Evolutionary conservation across 163 green algal species (phyloP).

Genomic region (Chlorella variabilis): DNA sequence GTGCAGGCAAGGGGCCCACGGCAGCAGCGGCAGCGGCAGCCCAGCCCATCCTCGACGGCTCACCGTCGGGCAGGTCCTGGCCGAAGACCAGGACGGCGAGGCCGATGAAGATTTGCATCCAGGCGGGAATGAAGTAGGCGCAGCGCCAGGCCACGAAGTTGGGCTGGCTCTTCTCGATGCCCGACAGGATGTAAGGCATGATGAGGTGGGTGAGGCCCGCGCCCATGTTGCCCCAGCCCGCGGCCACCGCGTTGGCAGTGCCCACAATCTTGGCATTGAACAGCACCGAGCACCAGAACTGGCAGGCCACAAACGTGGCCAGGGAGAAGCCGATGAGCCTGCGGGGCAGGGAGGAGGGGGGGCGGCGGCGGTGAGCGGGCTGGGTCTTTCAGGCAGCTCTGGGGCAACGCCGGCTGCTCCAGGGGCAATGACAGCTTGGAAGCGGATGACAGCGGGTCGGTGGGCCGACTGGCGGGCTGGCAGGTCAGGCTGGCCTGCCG

Average conservation of each 20-base stretch:
- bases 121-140: slow-evolving; percentile 91
- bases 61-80: slow-evolving; percentile 78
- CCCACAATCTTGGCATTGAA: slow-evolving; percentile 90
- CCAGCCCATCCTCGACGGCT: not conserved
- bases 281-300: slow-evolving; percentile 92
- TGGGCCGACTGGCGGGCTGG: too few species aligned
- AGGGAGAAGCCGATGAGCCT: slow-evolving; percentile 76
- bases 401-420: too few species aligned
- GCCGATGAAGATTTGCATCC: slow-evolving; percentile 60
- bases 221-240: slow-evolving; percentile 96
- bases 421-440: too few species aligned
- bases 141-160: slow-evolving; percentile 86
- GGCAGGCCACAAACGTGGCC: slow-evolving; percentile 92
- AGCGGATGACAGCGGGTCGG: too few species aligned
- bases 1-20: too few species aligned
- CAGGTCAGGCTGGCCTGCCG: too few species aligned
- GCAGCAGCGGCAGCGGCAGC: not conserved
- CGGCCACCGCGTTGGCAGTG: slow-evolving; percentile 78
- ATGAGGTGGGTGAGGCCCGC: slow-evolving; percentile 92
- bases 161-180: slow-evolving; percentile 43
- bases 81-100: slow-evolving; percentile 68
- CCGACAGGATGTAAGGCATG: slow-evolving; percentile 80
- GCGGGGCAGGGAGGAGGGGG: not conserved
- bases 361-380: not conserved
- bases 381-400: too few species aligned